phyloP scores from a whole-genome alignment of 2,329 filamentous ascomycete genomes.

The Cercospora sojina region DNA sequence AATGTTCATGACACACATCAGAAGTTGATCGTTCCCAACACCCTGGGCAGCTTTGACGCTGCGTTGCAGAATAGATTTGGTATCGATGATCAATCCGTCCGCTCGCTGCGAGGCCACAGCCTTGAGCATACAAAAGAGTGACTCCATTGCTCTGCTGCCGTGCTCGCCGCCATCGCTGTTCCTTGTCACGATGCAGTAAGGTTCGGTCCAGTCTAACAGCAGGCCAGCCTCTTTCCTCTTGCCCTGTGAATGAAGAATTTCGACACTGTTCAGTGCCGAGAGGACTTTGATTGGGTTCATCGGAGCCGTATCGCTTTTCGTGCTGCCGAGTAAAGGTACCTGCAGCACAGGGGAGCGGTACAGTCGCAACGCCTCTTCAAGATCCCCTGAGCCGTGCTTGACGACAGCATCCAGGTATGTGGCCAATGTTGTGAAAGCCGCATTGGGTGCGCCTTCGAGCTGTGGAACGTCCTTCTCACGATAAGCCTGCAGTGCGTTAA shows the following conservation, averaged over 20 bases:
- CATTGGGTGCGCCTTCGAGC: constrained; percentile 3
- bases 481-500: constrained; percentile 3
- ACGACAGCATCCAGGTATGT: constrained; percentile 73
- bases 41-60: constrained; percentile 69
- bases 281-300: constrained; percentile 47
- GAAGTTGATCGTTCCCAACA: constrained; percentile 72
- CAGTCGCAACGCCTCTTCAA: constrained; percentile 64
- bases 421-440: constrained; percentile 28
- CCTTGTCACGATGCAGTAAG: constrained; percentile 65
- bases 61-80: constrained; percentile 74
- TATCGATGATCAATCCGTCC: constrained; percentile 64
- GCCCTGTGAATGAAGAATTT: constrained; percentile 45
- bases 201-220: constrained; percentile 65
- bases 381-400: constrained; percentile 72
- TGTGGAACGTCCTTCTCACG: neutral
- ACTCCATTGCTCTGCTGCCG: constrained; percentile 71
- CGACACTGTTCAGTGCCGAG: constrained; percentile 49
- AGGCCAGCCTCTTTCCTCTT: constrained; percentile 53
- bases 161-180: constrained; percentile 67
- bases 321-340: constrained; percentile 52
- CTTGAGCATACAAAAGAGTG: constrained; percentile 73
- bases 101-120: constrained; percentile 54
- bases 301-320: constrained; percentile 32
- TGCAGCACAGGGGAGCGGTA: constrained; percentile 58
- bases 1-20: constrained; percentile 79